A percentile compares a stretch with the other conserved stretches of the same genome.
Conservation (phyloP, 441 rosid species). For the Corymbia calophylla region DNA sequence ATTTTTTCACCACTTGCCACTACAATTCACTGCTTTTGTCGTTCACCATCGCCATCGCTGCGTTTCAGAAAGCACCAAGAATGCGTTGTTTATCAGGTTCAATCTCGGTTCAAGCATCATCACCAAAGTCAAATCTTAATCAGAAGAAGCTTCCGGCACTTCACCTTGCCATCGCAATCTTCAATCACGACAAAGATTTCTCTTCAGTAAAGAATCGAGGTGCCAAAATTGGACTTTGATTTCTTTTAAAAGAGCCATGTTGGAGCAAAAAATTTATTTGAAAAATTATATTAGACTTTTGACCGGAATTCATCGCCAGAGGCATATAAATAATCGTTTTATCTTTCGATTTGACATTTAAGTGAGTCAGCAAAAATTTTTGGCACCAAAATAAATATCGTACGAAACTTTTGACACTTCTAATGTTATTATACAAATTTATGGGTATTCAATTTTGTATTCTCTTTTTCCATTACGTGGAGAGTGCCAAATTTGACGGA, state of each 20-base stretch:
- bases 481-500: background rate
- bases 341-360: background rate
- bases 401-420: no score
- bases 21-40: background rate
- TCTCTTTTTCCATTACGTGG: background rate
- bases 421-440: background rate
- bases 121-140: background rate
- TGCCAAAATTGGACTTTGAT: background rate
- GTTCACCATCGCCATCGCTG: background rate
- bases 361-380: no score
- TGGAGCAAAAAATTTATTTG: no score
- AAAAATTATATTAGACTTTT: background rate
- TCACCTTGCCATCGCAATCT: no score
- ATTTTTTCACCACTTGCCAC: background rate
- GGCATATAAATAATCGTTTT: fast-evolving
- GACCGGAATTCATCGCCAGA: fast-evolving
- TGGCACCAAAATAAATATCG: fast-evolving
- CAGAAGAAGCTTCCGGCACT: background rate
- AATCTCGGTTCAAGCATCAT: background rate
- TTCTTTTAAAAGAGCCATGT: no score
- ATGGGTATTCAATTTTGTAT: background rate
- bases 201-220: background rate
- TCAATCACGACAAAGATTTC: no score
- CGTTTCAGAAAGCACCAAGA: background rate
- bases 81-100: background rate